phyloP scores from a whole-genome alignment of 306 rosid genomes.

The Pyrus bretschneideri region DNA sequence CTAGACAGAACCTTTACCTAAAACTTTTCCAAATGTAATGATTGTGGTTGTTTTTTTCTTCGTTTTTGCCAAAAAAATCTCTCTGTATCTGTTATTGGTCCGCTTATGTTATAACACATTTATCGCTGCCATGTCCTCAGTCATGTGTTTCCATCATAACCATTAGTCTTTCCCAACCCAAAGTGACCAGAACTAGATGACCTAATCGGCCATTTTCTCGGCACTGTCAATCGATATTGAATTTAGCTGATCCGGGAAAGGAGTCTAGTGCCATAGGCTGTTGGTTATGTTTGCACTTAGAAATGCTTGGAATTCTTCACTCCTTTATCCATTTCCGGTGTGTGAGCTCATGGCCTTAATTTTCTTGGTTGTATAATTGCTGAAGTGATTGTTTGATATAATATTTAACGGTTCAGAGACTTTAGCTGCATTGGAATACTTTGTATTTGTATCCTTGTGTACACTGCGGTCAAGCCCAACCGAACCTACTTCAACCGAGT shows the following conservation, averaged over 20 bases:
- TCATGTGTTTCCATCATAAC: not conserved
- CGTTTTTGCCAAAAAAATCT: not conserved
- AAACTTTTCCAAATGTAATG: not conserved
- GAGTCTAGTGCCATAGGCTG: not conserved
- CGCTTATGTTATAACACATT: too few relatives aligned
- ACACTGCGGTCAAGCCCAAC: conserved; percentile 10
- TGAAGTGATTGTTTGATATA: not conserved
- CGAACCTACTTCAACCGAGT: conserved; percentile 16
- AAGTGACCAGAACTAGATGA: too few relatives aligned
- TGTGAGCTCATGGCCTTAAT: not conserved
- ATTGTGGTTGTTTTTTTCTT: not conserved
- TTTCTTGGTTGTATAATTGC: not conserved
- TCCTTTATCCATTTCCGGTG: not conserved
- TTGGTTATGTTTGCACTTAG: not conserved
- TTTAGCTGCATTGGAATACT: not conserved
- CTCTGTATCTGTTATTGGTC: not conserved
- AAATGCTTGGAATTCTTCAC: not conserved
- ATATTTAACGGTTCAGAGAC: not conserved
- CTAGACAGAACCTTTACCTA: not conserved
- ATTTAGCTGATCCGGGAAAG: not conserved
- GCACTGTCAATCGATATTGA: not conserved
- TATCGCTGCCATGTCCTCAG: not conserved
- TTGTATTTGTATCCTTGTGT: not conserved
- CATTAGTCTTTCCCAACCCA: not conserved
- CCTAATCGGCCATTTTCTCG: not conserved